A percentile compares a stretch with the other conserved stretches of the same genome.
Evolutionary conservation across 768 basidiomycete genomes (phyloP).

Genomic region (Tubosaeta sp.): DNA sequence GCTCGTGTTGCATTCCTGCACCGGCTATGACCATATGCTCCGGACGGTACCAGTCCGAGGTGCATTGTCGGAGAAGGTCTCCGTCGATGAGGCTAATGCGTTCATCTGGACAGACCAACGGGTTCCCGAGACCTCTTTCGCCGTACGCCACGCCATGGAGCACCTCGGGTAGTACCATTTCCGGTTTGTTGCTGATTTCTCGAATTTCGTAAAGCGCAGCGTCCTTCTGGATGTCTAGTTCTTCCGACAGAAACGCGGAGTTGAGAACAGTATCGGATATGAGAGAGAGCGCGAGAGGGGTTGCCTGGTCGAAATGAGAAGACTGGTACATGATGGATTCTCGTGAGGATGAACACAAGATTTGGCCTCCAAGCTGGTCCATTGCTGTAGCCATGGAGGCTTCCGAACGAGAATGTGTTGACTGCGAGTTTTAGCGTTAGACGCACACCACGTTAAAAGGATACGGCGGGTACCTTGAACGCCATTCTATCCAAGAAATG

Average conservation of each 20-base stretch:
- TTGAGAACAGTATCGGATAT: conserved; percentile 89
- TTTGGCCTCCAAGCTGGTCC: conserved; percentile 85
- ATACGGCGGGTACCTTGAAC: conserved; percentile 68
- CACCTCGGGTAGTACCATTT: conserved; percentile 89
- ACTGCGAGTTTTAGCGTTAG: conserved; percentile 40
- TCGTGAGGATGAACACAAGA: conserved; percentile 83
- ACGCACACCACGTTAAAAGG: not conserved
- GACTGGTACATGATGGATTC: conserved; percentile 99
- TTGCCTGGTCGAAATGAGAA: conserved; percentile 82
- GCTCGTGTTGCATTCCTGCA: conserved; percentile 85
- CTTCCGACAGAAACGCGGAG: conserved; percentile 69
- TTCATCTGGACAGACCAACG: conserved; percentile 83
- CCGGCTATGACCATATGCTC: conserved; percentile 96
- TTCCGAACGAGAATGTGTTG: conserved; percentile 65
- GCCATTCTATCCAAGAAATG: conserved; percentile 96
- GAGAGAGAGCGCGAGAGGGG: conserved; percentile 78
- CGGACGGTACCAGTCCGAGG: conserved; percentile 84
- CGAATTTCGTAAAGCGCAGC: conserved; percentile 89
- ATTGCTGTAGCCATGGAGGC: conserved; percentile 79
- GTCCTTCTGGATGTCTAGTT: conserved; percentile 78
- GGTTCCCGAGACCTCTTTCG: conserved; percentile 78
- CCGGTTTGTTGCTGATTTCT: conserved; percentile 84
- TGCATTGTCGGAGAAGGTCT: conserved; percentile 55
- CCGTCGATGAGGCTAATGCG: conserved; percentile 66
- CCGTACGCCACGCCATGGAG: conserved; percentile 85